Conservation (phyloP, 2,329 filamentous ascomycete species). For the Orbilia blumenaviensis region DNA sequence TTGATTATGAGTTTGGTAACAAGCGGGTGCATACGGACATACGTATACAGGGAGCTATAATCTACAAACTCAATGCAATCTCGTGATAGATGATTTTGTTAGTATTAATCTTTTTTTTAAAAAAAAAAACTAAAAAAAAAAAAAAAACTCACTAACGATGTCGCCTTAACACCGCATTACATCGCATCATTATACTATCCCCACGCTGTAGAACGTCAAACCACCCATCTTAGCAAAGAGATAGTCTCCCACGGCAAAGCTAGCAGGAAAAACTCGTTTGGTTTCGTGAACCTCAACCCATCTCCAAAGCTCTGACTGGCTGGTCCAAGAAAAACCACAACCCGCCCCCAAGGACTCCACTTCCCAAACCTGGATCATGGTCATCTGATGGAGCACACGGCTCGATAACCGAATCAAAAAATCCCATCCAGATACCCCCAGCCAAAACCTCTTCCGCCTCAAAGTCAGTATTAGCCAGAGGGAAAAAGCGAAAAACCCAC, state of each 20-base stretch:
- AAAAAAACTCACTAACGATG: neutral
- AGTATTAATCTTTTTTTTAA: too few species aligned
- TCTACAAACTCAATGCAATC: too few species aligned
- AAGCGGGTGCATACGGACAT: too few species aligned
- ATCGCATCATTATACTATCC: too few species aligned
- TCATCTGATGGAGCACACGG: conserved; percentile 19
- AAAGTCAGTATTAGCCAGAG: too few species aligned
- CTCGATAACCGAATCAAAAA: conserved; percentile 20
- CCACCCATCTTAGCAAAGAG: neutral
- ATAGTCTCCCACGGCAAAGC: neutral
- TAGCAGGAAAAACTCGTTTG: too few species aligned
- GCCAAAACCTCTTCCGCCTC: neutral
- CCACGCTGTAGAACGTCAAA: too few species aligned
- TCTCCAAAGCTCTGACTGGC: conserved; percentile 3
- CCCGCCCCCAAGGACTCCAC: conserved; percentile 6
- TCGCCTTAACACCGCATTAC: neutral
- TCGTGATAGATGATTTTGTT: too few species aligned
- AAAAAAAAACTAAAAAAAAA: neutral
- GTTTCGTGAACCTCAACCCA: too few species aligned
- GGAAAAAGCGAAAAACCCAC: neutral
- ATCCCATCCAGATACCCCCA: neutral
- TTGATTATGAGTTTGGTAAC: neutral
- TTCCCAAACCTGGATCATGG: neutral
- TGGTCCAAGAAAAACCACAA: neutral
- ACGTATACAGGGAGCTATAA: too few species aligned